Conservation (phyloP, 2,329 filamentous ascomycete species). For the Polychaeton citri region DNA sequence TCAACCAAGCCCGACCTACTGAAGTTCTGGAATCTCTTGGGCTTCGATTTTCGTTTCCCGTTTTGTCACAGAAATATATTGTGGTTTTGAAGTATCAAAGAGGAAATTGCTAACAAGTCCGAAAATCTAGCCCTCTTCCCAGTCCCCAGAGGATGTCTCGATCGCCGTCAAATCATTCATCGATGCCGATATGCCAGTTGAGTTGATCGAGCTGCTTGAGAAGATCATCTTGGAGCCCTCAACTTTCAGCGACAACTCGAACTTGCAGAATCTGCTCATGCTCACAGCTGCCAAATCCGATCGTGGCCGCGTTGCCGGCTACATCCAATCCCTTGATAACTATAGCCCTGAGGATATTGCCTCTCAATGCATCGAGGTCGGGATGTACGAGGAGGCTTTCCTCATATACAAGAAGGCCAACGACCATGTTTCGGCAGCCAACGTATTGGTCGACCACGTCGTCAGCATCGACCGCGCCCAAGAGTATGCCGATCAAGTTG, state of each 20-base stretch:
- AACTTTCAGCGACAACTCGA: slow-evolving; percentile 93
- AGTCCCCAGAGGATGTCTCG: slow-evolving; percentile 86
- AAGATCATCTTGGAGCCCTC: slow-evolving; percentile 99
- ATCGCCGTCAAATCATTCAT: slow-evolving; percentile 90
- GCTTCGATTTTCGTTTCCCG: too few species aligned
- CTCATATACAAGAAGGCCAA: slow-evolving; percentile 97
- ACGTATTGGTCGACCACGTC: slow-evolving; percentile 88
- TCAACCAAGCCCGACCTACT: too few species aligned
- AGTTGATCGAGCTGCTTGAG: slow-evolving; percentile 93
- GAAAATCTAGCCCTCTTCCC: slow-evolving; percentile 67
- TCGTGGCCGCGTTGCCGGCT: slow-evolving; percentile 87
- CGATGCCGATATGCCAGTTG: slow-evolving; percentile 74
- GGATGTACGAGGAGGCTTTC: slow-evolving; percentile 91
- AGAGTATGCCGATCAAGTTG: slow-evolving; percentile 87
- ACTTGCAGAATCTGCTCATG: slow-evolving; percentile 89
- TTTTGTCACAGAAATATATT: too few species aligned
- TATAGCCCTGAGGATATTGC: slow-evolving; percentile 92
- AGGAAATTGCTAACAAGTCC: too few species aligned
- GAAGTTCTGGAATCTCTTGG: too few species aligned
- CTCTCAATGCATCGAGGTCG: slow-evolving; percentile 82
- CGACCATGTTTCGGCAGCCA: slow-evolving; percentile 73
- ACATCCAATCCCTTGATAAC: slow-evolving; percentile 79
- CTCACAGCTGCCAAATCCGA: slow-evolving; percentile 95
- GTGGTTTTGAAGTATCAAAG: too few species aligned
- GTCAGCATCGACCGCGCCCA: slow-evolving; percentile 97